phyloP scores from a whole-genome alignment of 1,284 basidiomycete species.

The Flammula alnicola region DNA sequence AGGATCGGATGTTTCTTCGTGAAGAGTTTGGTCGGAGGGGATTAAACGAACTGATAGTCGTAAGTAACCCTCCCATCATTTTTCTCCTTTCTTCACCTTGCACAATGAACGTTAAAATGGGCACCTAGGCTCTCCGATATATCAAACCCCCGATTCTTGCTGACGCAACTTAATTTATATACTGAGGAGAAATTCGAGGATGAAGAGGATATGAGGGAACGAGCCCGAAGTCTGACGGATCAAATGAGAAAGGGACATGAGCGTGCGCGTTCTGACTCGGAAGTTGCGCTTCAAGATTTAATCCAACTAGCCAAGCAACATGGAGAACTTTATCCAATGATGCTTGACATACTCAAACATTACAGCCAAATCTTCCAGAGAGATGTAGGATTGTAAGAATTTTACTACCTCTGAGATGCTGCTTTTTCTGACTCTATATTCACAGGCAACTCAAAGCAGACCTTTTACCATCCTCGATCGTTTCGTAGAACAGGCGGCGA shows the following conservation, averaged over 20 bases:
- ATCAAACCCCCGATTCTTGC: conserved; percentile 77
- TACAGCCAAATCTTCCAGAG: conserved; percentile 61
- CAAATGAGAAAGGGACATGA: conserved; percentile 38
- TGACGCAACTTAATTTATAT: conserved; percentile 81
- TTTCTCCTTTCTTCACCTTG: too few species aligned
- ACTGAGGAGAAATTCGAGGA: conserved; percentile 90
- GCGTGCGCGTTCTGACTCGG: conserved; percentile 50
- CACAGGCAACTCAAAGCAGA: conserved; percentile 67
- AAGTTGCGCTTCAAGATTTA: conserved; percentile 57
- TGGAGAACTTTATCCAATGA: conserved; percentile 57
- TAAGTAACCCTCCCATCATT: conserved; percentile 43
- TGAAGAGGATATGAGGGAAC: conserved; percentile 80
- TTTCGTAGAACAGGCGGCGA: conserved; percentile 69
- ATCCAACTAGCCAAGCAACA: conserved; percentile 60
- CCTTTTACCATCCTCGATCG: conserved; percentile 65
- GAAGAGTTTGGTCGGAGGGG: conserved; percentile 84
- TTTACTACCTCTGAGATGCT: not conserved
- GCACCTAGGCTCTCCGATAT: conserved; percentile 70
- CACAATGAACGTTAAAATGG: too few species aligned
- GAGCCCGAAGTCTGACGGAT: conserved; percentile 50
- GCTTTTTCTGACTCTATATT: not conserved
- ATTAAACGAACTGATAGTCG: conserved; percentile 82
- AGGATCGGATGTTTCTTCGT: conserved; percentile 77
- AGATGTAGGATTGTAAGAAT: conserved; percentile 63
- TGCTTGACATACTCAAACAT: conserved; percentile 60